These are phyloP conservation scores for Termitomyces heimii DNA, from an alignment of 768 basidiomycete species.

Conservation along the genomic window DNA sequence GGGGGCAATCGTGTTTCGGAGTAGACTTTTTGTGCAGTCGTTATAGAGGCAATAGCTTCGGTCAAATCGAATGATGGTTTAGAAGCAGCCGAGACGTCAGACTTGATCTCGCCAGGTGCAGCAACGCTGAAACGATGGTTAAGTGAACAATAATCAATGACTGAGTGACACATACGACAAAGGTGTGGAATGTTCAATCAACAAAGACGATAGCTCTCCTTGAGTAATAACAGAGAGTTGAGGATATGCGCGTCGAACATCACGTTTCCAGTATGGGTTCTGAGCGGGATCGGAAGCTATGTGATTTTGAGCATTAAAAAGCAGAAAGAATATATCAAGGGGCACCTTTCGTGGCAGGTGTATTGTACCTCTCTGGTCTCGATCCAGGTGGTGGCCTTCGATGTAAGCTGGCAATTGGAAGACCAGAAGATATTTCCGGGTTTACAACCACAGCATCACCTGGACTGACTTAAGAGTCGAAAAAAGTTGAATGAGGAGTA, in stretches of 20 bases:
- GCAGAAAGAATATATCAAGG: too few relatives aligned
- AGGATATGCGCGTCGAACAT: conserved; percentile 90
- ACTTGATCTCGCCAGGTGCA: conserved; percentile 40
- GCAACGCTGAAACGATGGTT: conserved; percentile 35
- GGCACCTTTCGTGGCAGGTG: conserved; percentile 84
- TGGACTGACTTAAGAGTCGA: conserved; percentile 23
- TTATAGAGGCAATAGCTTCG: conserved; percentile 64
- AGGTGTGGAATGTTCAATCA: conserved; percentile 71
- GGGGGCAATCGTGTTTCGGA: conserved; percentile 68
- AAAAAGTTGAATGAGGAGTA: neutral
- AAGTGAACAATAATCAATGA: neutral
- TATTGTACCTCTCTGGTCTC: conserved; percentile 78
- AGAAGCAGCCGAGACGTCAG: conserved; percentile 39
- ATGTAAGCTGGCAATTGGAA: conserved; percentile 68
- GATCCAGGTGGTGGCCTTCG: conserved; percentile 88
- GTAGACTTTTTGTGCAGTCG: conserved; percentile 51
- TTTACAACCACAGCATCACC: conserved; percentile 83
- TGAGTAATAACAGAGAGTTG: conserved; percentile 88
- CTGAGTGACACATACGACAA: conserved; percentile 48
- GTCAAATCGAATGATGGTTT: conserved; percentile 54
- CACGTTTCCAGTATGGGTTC: conserved; percentile 95
- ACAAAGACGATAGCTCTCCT: conserved; percentile 68
- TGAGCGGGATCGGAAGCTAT: conserved; percentile 76
- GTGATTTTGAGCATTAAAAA: neutral
- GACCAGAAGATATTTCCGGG: conserved; percentile 86